phyloP scores from a whole-genome alignment of 2,329 filamentous ascomycete genomes.

The Aureobasidium sp. region DNA sequence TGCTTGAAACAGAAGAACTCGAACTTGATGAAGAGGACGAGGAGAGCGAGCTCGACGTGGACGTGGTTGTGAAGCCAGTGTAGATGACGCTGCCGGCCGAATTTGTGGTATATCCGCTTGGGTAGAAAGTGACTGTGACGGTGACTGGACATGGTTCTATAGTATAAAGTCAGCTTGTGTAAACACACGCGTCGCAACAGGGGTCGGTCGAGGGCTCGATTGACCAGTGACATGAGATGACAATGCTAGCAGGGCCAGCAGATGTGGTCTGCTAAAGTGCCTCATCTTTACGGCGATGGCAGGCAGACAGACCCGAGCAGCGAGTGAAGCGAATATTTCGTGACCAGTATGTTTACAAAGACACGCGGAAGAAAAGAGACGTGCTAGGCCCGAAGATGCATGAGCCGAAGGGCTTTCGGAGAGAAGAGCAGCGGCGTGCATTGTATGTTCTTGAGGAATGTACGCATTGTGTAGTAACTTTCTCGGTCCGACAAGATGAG shows the following conservation, averaged over 20 bases:
- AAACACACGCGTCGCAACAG: not conserved
- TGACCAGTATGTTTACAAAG: not conserved
- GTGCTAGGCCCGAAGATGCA: not conserved
- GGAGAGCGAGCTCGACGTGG: not conserved
- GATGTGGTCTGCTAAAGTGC: not conserved
- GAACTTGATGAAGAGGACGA: not conserved
- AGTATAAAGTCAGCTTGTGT: not conserved
- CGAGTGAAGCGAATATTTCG: not conserved
- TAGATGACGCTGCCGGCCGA: not conserved
- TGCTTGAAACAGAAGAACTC: no score
- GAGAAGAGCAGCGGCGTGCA: not conserved
- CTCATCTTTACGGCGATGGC: not conserved
- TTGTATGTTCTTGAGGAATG: not conserved
- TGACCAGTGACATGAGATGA: not conserved
- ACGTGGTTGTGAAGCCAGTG: not conserved
- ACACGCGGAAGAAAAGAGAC: not conserved
- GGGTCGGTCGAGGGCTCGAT: not conserved
- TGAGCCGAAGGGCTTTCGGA: no score
- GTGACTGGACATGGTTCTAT: not conserved
- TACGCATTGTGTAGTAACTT: not conserved
- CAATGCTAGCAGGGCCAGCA: not conserved
- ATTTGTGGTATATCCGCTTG: not conserved
- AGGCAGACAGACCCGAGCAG: not conserved
- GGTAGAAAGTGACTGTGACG: not conserved
- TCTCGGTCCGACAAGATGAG: not conserved